Percentiles rank a stretch among this genome's conserved stretches.
Conservation (phyloP, 148 eudicot genomes). For the Fagopyrum homotropicum region DNA sequence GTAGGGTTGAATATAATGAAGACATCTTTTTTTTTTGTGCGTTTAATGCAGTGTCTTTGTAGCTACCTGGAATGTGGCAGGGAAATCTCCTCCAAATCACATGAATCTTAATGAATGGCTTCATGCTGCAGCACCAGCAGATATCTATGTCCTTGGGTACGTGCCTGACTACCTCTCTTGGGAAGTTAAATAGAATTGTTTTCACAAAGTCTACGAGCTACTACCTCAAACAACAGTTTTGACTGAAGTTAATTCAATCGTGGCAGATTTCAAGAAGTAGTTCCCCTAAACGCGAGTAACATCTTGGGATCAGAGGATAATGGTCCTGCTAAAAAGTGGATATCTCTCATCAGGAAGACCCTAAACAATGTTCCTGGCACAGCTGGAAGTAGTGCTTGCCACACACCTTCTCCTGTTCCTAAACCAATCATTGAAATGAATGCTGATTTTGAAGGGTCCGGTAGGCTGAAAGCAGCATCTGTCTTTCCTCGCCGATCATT, state of each 20-base stretch:
- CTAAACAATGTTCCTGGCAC: constrained; percentile 77
- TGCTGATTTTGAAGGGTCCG: constrained; percentile 84
- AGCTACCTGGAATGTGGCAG: constrained; percentile 5
- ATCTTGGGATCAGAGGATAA: constrained; percentile 84
- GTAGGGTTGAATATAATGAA: not conserved
- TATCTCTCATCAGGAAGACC: constrained; percentile 52
- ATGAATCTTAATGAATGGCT: constrained; percentile 8
- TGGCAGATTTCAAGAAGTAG: constrained; percentile 80
- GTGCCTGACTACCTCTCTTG: not conserved
- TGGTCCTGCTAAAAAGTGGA: constrained; percentile 90
- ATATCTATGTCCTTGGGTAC: constrained; percentile 9
- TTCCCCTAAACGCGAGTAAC: constrained; percentile 84
- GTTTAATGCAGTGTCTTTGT: constrained; percentile 3
- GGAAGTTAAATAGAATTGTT: not conserved
- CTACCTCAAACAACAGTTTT: not conserved
- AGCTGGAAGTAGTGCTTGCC: constrained; percentile 52
- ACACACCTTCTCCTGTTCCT: constrained; percentile 86
- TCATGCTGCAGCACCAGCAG: constrained; percentile 1
- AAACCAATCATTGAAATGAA: constrained; percentile 66
- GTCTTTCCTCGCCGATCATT: constrained; percentile 71
- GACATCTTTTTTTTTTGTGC: not conserved
- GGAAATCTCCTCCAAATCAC: constrained; percentile 1
- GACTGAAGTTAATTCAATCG: not conserved
- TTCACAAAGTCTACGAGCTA: not conserved
- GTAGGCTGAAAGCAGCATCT: constrained; percentile 42